Conservation (phyloP, 768 basidiomycete species). For the Mycena kentingensis region DNA sequence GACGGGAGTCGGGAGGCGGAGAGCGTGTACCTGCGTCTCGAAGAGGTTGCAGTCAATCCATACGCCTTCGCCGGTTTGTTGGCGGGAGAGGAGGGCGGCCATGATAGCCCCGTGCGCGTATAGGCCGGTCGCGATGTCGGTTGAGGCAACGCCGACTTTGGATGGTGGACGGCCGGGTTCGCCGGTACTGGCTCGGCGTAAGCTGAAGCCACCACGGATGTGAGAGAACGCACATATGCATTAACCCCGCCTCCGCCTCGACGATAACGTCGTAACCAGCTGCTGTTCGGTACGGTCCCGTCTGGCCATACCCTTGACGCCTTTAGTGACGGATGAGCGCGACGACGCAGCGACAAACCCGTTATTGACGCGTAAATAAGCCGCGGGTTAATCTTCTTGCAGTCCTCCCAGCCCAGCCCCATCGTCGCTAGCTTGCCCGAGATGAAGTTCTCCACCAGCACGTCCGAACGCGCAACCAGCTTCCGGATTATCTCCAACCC, state of each 20-base stretch:
- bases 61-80: conserved; percentile 82
- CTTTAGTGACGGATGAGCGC: conserved; percentile 1
- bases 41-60: conserved; percentile 94
- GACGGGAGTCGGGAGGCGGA: background rate
- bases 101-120: conserved; percentile 93
- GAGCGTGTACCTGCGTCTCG: conserved; percentile 72
- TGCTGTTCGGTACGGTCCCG: conserved; percentile 80
- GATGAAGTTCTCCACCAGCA: conserved; percentile 89
- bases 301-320: conserved; percentile 74
- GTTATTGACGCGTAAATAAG: conserved; percentile 91
- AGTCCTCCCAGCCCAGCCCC: conserved; percentile 86
- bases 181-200: conserved; percentile 62
- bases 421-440: conserved; percentile 82
- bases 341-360: conserved; percentile 45
- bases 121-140: conserved; percentile 84
- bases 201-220: too few species aligned
- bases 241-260: conserved; percentile 89
- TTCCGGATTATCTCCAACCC: conserved; percentile 75
- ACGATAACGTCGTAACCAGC: conserved; percentile 90
- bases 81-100: conserved; percentile 81
- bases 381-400: conserved; percentile 70
- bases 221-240: conserved; percentile 77
- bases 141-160: conserved; percentile 95
- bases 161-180: conserved; percentile 83
- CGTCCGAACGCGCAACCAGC: conserved; percentile 73